Evolutionary conservation across 2,329 filamentous ascomycete genomes (phyloP), one percentile per base, ranked within the genome.

Genomic region (Arthrocladium fulminans): DNA sequence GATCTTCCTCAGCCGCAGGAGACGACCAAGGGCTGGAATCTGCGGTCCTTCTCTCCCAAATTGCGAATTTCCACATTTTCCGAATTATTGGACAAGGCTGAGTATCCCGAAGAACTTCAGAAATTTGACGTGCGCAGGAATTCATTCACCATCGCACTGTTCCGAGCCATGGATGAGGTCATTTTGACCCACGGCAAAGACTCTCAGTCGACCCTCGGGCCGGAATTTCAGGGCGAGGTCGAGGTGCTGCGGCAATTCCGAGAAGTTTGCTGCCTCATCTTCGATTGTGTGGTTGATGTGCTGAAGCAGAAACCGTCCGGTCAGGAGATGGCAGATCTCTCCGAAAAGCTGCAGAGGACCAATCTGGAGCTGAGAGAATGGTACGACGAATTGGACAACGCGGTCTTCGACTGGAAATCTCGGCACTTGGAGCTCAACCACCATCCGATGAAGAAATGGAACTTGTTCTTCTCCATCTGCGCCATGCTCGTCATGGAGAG

Each of bases 351-450:
- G 9, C 44, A 47, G 24, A 47, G 44, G 22, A 47, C 44, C 12
- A 47, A 47, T 34, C 20, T 47, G n/a, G 44, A 47, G 39, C 22
- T 47, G 22, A 38, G 34, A 29, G 44, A 47, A 25, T 47, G 44
- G 44, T 47, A 47, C 15, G 44, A 47, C 29, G 44, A 47, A 23
- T 34, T 47, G 13, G 44, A 47, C 22, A 47, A 47, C 20, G 44
- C 32, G 6, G 44, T 47, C 20, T 47, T 47, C 34, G 44, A 47
- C 17, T 47, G 44, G 44, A 47, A 38, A 24, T 47, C 44, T 13
- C 44, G 44, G 22, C 44, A 47, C 19, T 24, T 47, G 44, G 44
- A 47, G 34, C 44, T 47, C n/a, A 47, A 47, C 24, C 44, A 47
- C 32, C 32, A 39, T 19, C 44, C 44, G 9, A 38, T 37, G 44